Evolutionary conservation across 2,329 filamentous ascomycete genomes (phyloP).

Genomic region (Fusarium oxysporum): DNA sequence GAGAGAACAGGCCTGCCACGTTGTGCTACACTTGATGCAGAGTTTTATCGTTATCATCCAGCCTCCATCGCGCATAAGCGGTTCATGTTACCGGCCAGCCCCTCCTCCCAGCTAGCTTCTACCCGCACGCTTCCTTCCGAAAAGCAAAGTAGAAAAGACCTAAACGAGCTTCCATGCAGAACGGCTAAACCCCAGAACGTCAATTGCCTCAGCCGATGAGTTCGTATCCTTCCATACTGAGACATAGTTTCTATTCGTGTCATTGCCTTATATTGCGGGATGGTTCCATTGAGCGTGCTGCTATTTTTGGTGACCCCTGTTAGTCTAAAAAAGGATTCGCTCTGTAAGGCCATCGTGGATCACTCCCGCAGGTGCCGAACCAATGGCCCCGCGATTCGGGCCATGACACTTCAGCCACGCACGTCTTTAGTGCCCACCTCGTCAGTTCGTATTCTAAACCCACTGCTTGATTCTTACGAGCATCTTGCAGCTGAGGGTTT

Average conservation of each 20-base stretch:
- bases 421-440: conserved; percentile 41
- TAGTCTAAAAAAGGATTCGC: conserved; percentile 15
- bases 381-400: conserved; percentile 32
- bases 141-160: not conserved
- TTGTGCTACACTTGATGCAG: conserved; percentile 4
- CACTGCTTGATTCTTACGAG: conserved; percentile 31
- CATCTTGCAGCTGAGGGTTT: conserved; percentile 13
- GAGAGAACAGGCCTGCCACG: conserved; percentile 18
- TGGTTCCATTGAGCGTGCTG: not conserved
- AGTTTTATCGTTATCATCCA: conserved; percentile 1
- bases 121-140: not conserved
- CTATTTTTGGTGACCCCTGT: conserved; percentile 34
- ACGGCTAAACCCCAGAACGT: conserved; percentile 31
- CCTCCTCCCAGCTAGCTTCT: conserved; percentile 2
- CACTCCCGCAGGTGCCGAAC: conserved; percentile 23
- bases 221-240: conserved; percentile 33
- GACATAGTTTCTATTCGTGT: conserved; percentile 36
- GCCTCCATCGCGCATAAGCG: conserved; percentile 17
- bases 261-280: not conserved
- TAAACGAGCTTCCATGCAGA: conserved; percentile 28
- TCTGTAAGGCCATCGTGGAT: conserved; percentile 29
- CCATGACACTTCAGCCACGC: conserved; percentile 38
- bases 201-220: conserved; percentile 7
- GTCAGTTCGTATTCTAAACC: conserved; percentile 45
- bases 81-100: conserved; percentile 21